Evolutionary conservation across 768 basidiomycete genomes (phyloP), one percentile per base, ranked within the genome.

Genomic region (Cubamyces sp.): DNA sequence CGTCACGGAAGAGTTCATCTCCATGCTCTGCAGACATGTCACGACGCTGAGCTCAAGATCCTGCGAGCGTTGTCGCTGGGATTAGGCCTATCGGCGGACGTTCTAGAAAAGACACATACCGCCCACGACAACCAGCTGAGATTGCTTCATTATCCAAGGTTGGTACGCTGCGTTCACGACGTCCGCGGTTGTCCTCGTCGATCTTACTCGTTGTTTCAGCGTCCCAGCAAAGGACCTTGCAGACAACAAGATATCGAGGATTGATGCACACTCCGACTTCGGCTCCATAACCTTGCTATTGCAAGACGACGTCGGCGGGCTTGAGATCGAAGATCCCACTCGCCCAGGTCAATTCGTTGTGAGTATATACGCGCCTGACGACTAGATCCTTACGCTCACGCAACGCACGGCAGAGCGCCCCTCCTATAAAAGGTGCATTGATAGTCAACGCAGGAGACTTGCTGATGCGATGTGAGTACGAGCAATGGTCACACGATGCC

Each of bases 261-360:
- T 84, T 40, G 81, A 79, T 11, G 79, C 79, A 0, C 82, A 84
- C 60, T 77, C 79, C 0, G 87, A 89, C 70, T 87, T 82, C 61
- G 80, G 81, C 3, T 82, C 78, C 0, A 74, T 86, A 18, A 89
- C 87, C 54, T 71, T 87, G 7, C 72, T 89, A 3, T 76, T 87
- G 52, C 87, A 88, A 71, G 86, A 88, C 65, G 75, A 80, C 5
- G 77, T 81, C 2, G 86, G 86, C 6, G 87, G 87, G 0, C 75
- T 88, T 3, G 85, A 89, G 67, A 81, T 87, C 5, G 84, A 87
- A 68, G 79, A 83, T 67, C 84, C 84, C 0, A 73, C 76, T 42
- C 66, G 71, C 19, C 78, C 82, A 5, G 84, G 82, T 1, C 54
- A 70, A 45, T 82, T 81, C 64, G 58, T 71, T 74, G 71, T 69